These are phyloP conservation scores for Nicotiana undulata DNA, from an alignment of 257 asterid species.

Conservation along the genomic window DNA sequence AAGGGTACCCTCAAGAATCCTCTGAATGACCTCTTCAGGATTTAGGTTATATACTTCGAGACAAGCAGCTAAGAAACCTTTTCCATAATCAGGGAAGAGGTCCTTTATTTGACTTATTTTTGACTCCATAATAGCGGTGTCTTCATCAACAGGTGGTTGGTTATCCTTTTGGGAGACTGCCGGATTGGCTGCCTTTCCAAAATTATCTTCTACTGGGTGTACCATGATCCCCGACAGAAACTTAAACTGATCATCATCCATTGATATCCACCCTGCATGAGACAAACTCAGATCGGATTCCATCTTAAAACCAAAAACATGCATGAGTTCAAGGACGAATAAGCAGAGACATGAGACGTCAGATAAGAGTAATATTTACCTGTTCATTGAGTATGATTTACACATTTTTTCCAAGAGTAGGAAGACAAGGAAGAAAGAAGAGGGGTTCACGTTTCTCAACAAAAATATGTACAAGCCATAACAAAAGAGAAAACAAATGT, in stretches of 20 bases:
- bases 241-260: slow-evolving; percentile 67
- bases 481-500: neutral
- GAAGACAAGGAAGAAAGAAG: neutral
- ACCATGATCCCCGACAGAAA: slow-evolving; percentile 48
- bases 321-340: neutral
- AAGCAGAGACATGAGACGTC: neutral
- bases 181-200: slow-evolving; percentile 11
- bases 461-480: neutral
- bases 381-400: neutral
- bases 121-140: slow-evolving; percentile 67
- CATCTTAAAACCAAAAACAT: neutral
- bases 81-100: slow-evolving; percentile 84
- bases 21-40: slow-evolving; percentile 89
- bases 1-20: slow-evolving; percentile 87
- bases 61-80: slow-evolving; percentile 78
- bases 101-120: slow-evolving; percentile 92
- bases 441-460: neutral
- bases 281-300: neutral
- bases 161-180: slow-evolving; percentile 24
- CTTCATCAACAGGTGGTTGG: slow-evolving; percentile 47
- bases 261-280: slow-evolving; percentile 72
- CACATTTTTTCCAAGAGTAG: neutral
- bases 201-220: slow-evolving; percentile 30
- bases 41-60: slow-evolving; percentile 87
- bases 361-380: neutral